Evolutionary conservation across 257 asterid species (phyloP).

Genomic region (Solanum infundibuliforme): DNA sequence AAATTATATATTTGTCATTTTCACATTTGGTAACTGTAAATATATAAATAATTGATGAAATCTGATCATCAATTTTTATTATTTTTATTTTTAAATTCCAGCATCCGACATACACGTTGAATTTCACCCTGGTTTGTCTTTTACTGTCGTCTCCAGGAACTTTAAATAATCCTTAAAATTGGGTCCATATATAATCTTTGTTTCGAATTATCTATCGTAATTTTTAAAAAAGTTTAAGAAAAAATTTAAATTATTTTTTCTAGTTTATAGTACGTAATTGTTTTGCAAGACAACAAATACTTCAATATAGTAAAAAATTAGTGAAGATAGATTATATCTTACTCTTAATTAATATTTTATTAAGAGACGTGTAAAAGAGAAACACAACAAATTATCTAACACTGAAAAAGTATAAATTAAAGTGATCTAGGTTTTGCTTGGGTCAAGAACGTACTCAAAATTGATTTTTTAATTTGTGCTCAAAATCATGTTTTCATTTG

Average conservation of each 20-base stretch:
- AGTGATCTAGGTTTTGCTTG: not conserved
- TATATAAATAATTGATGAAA: not conserved
- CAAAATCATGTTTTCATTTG: not conserved
- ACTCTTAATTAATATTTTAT: not conserved
- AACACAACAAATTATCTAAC: not conserved
- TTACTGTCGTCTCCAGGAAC: not conserved
- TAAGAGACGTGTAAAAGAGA: not conserved
- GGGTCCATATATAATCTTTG: not conserved
- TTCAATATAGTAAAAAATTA: not conserved
- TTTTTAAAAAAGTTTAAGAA: not conserved
- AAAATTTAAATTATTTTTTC: not conserved
- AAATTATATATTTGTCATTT: not conserved
- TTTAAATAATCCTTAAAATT: not conserved
- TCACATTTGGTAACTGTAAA: not conserved
- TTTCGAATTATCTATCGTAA: not conserved
- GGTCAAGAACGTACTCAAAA: not conserved
- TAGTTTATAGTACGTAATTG: not conserved
- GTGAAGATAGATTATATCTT: not conserved
- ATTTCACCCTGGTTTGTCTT: not conserved
- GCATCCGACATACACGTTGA: not conserved
- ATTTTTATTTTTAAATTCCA: not conserved
- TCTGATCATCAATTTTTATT: not conserved
- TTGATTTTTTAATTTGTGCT: not conserved
- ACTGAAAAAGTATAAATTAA: not conserved
- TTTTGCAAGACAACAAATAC: not conserved